Evolutionary conservation across 441 rosid species (phyloP).

Genomic region (Euphorbia celastroides): DNA sequence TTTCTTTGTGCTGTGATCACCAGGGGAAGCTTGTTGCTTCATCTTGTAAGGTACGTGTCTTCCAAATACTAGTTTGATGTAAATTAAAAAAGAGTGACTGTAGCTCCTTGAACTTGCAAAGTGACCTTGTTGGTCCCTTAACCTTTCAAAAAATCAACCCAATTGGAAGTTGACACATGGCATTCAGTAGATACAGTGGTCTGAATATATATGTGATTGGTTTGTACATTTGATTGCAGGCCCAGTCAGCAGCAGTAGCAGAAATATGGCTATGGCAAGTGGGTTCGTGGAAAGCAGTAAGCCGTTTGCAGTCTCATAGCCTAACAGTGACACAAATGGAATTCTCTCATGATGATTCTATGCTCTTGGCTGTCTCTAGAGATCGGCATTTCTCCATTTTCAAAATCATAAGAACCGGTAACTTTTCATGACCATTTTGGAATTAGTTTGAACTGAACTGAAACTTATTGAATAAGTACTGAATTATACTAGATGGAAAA

Average conservation of each 20-base stretch:
- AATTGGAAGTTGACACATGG: no score
- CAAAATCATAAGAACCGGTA: slow-evolving; percentile 62
- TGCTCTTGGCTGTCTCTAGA: slow-evolving; percentile 88
- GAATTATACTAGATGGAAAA: no score
- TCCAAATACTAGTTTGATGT: background rate
- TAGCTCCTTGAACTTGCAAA: no score
- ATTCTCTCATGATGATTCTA: slow-evolving; percentile 69
- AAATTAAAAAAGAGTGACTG: no score
- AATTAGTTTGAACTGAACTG: no score
- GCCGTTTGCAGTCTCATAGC: slow-evolving; percentile 84
- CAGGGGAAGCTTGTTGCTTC: slow-evolving; percentile 84
- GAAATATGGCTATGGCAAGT: slow-evolving; percentile 95
- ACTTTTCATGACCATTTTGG: slow-evolving; percentile 1
- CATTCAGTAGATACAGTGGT: no score
- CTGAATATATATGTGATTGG: no score
- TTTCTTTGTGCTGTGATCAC: slow-evolving; percentile 74
- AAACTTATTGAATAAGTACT: no score
- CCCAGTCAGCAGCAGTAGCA: slow-evolving; percentile 71
- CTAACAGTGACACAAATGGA: slow-evolving; percentile 92
- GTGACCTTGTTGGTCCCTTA: no score
- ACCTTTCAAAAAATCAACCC: no score
- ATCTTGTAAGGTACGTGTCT: slow-evolving; percentile 79
- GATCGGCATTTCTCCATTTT: slow-evolving; percentile 88
- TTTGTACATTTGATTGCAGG: slow-evolving; percentile 41
- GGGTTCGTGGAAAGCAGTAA: slow-evolving; percentile 87